A percentile compares a stretch with the other conserved stretches of the same genome.
Conservation (phyloP, 2,329 filamentous ascomycete species). For the Aspergillus sp. region DNA sequence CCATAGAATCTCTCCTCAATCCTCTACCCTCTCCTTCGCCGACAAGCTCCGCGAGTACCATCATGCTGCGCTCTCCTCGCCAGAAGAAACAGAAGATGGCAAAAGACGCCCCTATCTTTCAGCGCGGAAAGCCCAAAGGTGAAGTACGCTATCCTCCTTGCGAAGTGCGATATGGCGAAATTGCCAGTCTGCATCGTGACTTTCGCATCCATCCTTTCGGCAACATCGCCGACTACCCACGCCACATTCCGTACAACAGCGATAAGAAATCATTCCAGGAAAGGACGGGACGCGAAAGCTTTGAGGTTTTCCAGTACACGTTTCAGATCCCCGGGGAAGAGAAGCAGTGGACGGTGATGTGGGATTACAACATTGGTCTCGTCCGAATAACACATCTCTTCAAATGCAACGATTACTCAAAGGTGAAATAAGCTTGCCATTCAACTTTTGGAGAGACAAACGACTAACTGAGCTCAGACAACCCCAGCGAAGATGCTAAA, state of each 20-base stretch:
- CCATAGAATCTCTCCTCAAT: constrained; percentile 67
- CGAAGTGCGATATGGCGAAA: constrained; percentile 62
- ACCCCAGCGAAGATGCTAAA: constrained; percentile 80
- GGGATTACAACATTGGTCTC: constrained; percentile 94
- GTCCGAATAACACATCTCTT: constrained; percentile 94
- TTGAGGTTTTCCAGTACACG: constrained; percentile 73
- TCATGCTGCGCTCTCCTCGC: constrained; percentile 22
- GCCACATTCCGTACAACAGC: constrained; percentile 91
- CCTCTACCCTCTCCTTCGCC: constrained; percentile 48
- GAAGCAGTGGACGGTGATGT: constrained; percentile 76
- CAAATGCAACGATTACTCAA: constrained; percentile 83
- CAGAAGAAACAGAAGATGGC: constrained; percentile 56
- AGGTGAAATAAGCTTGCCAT: constrained; percentile 58
- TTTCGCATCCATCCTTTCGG: constrained; percentile 68
- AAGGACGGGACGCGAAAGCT: constrained; percentile 83
- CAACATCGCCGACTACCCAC: constrained; percentile 58
- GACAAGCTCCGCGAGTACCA: constrained; percentile 46
- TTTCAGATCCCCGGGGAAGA: constrained; percentile 71
- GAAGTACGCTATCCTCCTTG: constrained; percentile 72
- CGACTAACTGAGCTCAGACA: constrained; percentile 58
- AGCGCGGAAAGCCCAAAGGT: constrained; percentile 63
- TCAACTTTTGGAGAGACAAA: no score
- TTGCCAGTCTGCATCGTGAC: constrained; percentile 58
- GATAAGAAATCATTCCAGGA: constrained; percentile 86
- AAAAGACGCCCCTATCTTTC: constrained; percentile 65